These are phyloP conservation scores for Xylaria palmicola DNA, from an alignment of 495 filamentous ascomycete species.

Conservation along the genomic window DNA sequence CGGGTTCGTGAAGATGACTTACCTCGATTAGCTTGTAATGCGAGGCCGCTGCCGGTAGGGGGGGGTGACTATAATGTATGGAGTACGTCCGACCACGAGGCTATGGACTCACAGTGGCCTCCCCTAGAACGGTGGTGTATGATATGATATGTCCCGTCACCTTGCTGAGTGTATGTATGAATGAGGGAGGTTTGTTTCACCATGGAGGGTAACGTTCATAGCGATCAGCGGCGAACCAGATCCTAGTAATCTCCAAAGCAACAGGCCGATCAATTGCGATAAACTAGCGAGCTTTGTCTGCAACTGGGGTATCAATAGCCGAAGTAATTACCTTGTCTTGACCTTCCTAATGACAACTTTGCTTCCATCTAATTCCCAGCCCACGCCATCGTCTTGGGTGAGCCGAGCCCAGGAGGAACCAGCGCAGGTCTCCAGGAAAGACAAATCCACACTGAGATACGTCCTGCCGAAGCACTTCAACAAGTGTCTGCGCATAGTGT, in stretches of 20 bases:
- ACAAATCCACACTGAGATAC: conserved; percentile 70
- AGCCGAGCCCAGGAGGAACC: conserved; percentile 67
- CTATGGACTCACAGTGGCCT: background rate
- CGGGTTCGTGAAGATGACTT: conserved; percentile 6
- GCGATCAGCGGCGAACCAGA: background rate
- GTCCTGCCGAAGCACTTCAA: conserved; percentile 80
- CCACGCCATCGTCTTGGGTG: conserved; percentile 61
- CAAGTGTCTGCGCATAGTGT: conserved; percentile 64
- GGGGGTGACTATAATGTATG: background rate
- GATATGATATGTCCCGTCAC: too few relatives aligned
- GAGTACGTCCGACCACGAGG: background rate
- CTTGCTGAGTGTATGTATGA: too few relatives aligned
- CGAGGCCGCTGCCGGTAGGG: background rate
- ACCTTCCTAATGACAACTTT: conserved; percentile 68
- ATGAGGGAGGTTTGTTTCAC: too few relatives aligned
- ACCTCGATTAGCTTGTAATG: background rate
- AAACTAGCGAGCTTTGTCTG: background rate
- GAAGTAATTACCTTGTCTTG: conserved; percentile 30
- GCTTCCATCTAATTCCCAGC: conserved; percentile 73
- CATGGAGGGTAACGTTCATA: background rate
- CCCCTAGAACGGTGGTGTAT: background rate
- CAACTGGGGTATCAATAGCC: conserved; percentile 31
- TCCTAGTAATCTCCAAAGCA: background rate
- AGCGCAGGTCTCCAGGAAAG: conserved; percentile 63
- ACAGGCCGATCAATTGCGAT: background rate